Evolutionary conservation across 2,329 filamentous ascomycete genomes (phyloP), one percentile per base, ranked within the genome.

Genomic region (Atkinsonella hypoxylon): DNA sequence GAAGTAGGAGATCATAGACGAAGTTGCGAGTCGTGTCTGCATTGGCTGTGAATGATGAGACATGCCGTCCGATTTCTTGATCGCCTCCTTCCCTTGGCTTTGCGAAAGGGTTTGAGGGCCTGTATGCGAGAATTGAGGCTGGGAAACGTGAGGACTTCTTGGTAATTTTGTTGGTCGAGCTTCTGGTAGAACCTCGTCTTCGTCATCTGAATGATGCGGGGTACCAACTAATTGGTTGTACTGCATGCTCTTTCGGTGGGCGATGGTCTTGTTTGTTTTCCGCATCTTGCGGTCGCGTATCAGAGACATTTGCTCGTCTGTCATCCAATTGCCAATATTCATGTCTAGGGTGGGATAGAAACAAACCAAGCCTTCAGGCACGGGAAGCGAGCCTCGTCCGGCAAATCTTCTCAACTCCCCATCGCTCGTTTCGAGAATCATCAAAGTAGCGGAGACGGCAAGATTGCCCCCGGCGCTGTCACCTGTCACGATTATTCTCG

Each of bases 291-390:
- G 82, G 55, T 95, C 90, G 56, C 89, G 83, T 55, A 98, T 95
- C 54, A 98, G 71, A 0, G 88, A 82, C 88, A 97, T 95, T 64
- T 98, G 90, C 65, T 97, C 91, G 59, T 97, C 91, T 0, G 88
- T 90, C 90, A 98, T 97, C 93, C 93, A 98, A 66, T 90, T 96
- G 38, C 89, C 89, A 57, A 97, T 97, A 61, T 95, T 96, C 86
- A 97, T 89, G 61, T 97, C 93, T 53, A 98, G 71, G 0, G 85
- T 83, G 0, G 93, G 93, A 61, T 98, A 98, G 52, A 94, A 82
- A 46, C 95, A 75, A 0, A 97, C 76, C 8, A 97, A 68, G 0
- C 89, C 91, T 48, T 87, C 85, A 0, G 93, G 93, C 0, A 78
- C 64, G 0, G 89, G 85, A 6, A 95, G 73, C 2, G 81, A 72